Conservation (phyloP, 2,329 filamentous ascomycete genomes). For the Trichophyton schoenleinii region DNA sequence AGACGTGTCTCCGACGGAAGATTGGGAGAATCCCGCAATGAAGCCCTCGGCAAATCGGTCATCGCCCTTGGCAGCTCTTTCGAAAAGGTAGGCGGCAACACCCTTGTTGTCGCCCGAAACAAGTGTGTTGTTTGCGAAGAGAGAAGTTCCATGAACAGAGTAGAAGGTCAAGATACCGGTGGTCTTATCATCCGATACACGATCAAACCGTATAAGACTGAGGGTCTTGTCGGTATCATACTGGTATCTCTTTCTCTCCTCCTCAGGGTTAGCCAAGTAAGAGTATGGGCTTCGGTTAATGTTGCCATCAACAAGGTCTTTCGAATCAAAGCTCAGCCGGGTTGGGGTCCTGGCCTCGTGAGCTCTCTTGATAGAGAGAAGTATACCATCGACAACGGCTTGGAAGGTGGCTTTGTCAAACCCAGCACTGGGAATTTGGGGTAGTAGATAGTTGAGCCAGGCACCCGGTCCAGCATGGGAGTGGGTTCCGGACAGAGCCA, state of each 20-base stretch:
- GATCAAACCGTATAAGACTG: constrained; percentile 66
- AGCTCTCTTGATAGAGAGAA: constrained; percentile 69
- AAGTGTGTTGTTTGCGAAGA: constrained; percentile 83
- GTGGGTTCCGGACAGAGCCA: constrained; percentile 86
- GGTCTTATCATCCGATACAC: constrained; percentile 60
- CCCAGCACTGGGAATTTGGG: constrained; percentile 77
- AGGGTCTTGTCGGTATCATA: constrained; percentile 61
- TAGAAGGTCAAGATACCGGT: constrained; percentile 83
- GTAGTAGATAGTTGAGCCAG: constrained; percentile 88
- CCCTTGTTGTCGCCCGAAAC: constrained; percentile 95
- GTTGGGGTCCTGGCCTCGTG: constrained; percentile 61
- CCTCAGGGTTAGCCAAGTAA: constrained; percentile 71
- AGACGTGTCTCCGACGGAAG: constrained; percentile 80
- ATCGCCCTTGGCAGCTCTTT: constrained; percentile 51
- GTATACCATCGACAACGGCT: constrained; percentile 74
- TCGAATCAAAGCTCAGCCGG: constrained; percentile 56
- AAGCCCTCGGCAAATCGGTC: constrained; percentile 52
- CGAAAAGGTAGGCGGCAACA: constrained; percentile 74
- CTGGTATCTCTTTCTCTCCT: constrained; percentile 58
- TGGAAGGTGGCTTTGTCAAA: constrained; percentile 79
- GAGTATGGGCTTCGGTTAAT: constrained; percentile 82
- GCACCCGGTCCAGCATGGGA: constrained; percentile 84
- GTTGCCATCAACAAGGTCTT: constrained; percentile 61
- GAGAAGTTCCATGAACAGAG: constrained; percentile 79
- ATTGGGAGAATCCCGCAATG: constrained; percentile 83